A percentile compares a stretch with the other conserved stretches of the same genome.
Evolutionary conservation across 306 rosid genomes (phyloP).

Genomic region (Alnus glutinosa): DNA sequence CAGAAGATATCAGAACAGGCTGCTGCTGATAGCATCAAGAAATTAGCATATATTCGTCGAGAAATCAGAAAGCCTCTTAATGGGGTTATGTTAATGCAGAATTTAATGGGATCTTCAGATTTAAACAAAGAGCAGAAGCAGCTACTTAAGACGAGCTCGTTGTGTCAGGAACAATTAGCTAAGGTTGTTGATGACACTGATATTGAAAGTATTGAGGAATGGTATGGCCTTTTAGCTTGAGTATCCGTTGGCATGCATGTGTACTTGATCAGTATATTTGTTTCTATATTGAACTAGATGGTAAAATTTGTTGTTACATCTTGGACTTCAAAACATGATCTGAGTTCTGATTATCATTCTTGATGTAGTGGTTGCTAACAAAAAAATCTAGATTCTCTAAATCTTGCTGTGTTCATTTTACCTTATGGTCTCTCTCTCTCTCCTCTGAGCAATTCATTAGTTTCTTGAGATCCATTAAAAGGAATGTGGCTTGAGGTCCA

Average conservation of each 20-base stretch:
- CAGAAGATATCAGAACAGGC: conserved; percentile 45
- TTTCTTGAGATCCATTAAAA: background rate
- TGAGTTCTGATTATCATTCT: conserved; percentile 12
- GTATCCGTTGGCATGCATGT: background rate
- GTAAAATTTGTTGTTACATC: background rate
- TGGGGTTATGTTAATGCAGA: conserved; percentile 40
- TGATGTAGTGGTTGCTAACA: background rate
- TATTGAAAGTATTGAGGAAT: conserved; percentile 41
- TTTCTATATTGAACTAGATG: background rate
- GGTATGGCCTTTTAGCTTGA: conserved; percentile 20
- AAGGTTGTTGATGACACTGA: conserved; percentile 43
- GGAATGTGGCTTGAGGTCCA: background rate
- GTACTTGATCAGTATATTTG: background rate
- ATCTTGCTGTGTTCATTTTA: background rate
- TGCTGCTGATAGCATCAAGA: conserved; percentile 38
- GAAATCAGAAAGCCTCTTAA: conserved; percentile 37
- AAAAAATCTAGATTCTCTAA: background rate
- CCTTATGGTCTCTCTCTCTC: background rate
- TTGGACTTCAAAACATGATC: background rate
- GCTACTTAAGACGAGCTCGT: conserved; percentile 32
- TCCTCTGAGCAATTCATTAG: background rate
- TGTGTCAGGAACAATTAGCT: conserved; percentile 41
- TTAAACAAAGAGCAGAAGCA: conserved; percentile 37
- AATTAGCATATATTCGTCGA: conserved; percentile 40
- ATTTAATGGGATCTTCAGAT: conserved; percentile 41